Percentiles rank a stretch among this genome's conserved stretches.
phyloP scores from a whole-genome alignment of 495 filamentous ascomycete genomes.

The Aspergillus cavernicola region DNA sequence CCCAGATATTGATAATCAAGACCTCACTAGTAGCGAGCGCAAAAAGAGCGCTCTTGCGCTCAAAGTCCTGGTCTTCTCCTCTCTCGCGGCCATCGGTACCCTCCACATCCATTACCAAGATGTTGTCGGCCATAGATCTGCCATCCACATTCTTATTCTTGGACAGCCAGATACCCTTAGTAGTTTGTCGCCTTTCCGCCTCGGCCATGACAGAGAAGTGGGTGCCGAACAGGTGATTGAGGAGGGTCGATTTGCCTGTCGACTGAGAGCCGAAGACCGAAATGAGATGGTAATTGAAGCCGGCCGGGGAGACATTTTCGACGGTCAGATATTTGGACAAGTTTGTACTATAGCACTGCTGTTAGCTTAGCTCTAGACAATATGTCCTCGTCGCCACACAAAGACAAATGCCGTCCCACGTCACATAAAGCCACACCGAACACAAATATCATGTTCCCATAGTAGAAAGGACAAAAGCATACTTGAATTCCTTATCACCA shows the following conservation, averaged over 20 bases:
- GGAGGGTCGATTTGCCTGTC: conserved; percentile 93
- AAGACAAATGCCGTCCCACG: conserved; percentile 2
- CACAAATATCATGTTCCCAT: not conserved
- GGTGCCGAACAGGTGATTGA: conserved; percentile 94
- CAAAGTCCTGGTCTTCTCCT: conserved; percentile 98
- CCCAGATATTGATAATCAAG: conserved; percentile 98
- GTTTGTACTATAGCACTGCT: conserved; percentile 54
- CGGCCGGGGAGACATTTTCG: conserved; percentile 75
- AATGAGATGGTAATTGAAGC: conserved; percentile 98
- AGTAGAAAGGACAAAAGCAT: conserved; percentile 23
- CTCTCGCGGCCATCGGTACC: conserved; percentile 95
- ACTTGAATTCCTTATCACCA: conserved; percentile 96
- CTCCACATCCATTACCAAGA: conserved; percentile 98
- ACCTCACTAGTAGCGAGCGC: conserved; percentile 97
- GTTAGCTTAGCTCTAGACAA: conserved; percentile 21
- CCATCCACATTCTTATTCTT: conserved; percentile 70
- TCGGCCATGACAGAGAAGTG: conserved; percentile 97
- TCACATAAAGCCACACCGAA: not conserved
- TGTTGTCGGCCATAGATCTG: conserved; percentile 85
- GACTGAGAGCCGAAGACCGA: conserved; percentile 99
- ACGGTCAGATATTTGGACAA: conserved; percentile 75
- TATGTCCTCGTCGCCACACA: not conserved
- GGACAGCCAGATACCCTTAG: conserved; percentile 98
- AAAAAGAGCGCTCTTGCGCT: conserved; percentile 95
- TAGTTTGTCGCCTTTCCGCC: conserved; percentile 84